phyloP scores from a whole-genome alignment of 768 basidiomycete species.

The Naganishia vishniacii region DNA sequence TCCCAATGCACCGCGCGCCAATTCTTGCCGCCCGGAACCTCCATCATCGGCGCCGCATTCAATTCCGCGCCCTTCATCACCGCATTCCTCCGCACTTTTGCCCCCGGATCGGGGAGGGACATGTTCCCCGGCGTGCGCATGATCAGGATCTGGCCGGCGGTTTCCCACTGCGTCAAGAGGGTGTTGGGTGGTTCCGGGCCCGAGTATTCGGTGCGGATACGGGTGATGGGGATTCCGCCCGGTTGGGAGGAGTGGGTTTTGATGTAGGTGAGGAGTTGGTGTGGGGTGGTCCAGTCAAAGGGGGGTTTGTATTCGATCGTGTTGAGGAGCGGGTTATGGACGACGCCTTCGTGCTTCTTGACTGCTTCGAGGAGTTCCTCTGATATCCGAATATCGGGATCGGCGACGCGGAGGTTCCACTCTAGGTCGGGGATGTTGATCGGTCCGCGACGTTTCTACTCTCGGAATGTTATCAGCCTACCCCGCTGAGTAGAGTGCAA shows the following conservation, averaged over 20 bases:
- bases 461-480: no score
- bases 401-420: constrained; percentile 17
- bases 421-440: constrained; percentile 19
- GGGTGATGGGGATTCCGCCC: constrained; percentile 25
- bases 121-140: constrained; percentile 26
- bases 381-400: constrained; percentile 11
- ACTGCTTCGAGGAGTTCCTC: constrained; percentile 11
- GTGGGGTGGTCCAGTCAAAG: constrained; percentile 16
- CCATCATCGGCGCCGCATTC: constrained; percentile 25
- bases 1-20: constrained; percentile 26
- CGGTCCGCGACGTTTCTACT: constrained; percentile 13
- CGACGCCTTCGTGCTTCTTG: constrained; percentile 11
- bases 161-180: constrained; percentile 25
- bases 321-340: constrained; percentile 4
- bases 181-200: constrained; percentile 1
- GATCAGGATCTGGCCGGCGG: constrained; percentile 28
- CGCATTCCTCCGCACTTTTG: constrained; percentile 15
- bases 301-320: constrained; percentile 28
- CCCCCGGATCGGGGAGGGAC: constrained; percentile 23
- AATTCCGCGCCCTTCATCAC: constrained; percentile 20
- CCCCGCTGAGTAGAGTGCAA: not conserved
- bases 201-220: constrained; percentile 19
- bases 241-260: constrained; percentile 26
- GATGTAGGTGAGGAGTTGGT: constrained; percentile 20
- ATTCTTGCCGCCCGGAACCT: constrained; percentile 23